phyloP scores from a whole-genome alignment of 1,284 basidiomycete species.

The Cutaneotrichosporon sp. region DNA sequence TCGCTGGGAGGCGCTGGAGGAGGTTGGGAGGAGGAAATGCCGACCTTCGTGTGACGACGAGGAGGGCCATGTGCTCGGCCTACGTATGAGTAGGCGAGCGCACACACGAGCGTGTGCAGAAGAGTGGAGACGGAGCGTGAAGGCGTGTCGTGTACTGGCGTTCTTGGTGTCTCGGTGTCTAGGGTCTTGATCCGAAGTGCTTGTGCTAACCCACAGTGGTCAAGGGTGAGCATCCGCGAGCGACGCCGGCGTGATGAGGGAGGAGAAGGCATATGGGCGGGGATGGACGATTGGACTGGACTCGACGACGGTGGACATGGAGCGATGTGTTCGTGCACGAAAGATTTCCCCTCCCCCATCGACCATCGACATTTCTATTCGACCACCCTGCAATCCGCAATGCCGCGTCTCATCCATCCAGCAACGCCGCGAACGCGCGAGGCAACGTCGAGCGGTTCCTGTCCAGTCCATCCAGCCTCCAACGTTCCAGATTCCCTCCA shows the following conservation, averaged over 20 bases:
- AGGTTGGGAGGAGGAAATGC: background rate
- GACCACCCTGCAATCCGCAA: background rate
- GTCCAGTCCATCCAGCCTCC: background rate
- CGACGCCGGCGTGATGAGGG: background rate
- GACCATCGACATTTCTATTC: background rate
- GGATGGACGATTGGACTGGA: background rate
- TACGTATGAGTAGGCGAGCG: background rate
- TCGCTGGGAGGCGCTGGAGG: background rate
- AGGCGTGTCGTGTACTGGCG: background rate
- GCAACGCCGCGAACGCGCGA: too few relatives aligned
- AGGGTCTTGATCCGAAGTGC: background rate
- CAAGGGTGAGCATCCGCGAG: constrained; percentile 8
- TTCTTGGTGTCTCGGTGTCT: background rate
- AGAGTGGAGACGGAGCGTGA: background rate
- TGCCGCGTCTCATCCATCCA: too few relatives aligned
- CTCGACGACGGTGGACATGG: background rate
- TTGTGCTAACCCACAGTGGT: constrained; percentile 8
- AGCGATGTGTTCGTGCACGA: background rate
- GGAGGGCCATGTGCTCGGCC: too few relatives aligned
- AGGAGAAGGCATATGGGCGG: background rate
- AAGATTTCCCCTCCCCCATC: background rate
- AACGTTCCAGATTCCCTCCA: background rate
- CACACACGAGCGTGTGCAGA: background rate
- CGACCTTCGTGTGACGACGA: background rate
- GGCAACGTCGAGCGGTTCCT: too few relatives aligned